Conservation (phyloP, 208 protist genomes). For the Naegleria lovaniensis region DNA sequence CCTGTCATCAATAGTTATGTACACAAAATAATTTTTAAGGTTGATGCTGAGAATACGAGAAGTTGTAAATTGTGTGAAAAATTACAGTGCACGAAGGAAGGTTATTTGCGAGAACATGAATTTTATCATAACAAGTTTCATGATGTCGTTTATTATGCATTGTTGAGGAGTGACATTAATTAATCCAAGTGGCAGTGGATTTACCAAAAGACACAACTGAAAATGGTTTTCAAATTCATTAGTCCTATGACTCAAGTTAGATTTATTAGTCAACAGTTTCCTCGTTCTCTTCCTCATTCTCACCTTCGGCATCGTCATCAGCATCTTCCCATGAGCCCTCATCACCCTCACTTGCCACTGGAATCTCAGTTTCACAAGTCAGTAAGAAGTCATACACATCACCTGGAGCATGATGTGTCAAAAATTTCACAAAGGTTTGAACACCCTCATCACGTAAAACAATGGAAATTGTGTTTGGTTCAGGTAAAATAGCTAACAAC, state of each 20-base stretch:
- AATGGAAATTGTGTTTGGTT: conserved; percentile 16
- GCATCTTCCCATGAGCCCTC: not conserved
- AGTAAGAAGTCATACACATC: not conserved
- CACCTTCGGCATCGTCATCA: not conserved
- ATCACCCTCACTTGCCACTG: not conserved
- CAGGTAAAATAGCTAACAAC: conserved; percentile 10
- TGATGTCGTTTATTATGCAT: not conserved
- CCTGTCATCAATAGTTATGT: not conserved
- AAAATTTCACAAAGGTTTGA: conserved; percentile 21
- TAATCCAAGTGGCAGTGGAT: not conserved
- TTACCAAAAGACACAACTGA: no score
- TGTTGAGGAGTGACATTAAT: not conserved
- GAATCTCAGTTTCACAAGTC: not conserved
- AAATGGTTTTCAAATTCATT: no score
- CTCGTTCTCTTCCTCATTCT: not conserved
- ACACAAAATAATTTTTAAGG: not conserved
- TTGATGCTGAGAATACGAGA: not conserved
- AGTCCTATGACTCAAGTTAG: no score
- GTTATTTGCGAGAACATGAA: not conserved
- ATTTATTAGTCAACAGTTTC: no score
- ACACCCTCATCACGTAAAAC: conserved; percentile 21
- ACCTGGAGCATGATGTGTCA: conserved; percentile 23
- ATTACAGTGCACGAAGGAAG: not conserved
- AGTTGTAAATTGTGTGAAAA: not conserved
- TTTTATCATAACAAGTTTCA: not conserved